Evolutionary conservation across 768 basidiomycete genomes (phyloP), one percentile per base, ranked within the genome.

Genomic region (Cyclocybe aegerita): DNA sequence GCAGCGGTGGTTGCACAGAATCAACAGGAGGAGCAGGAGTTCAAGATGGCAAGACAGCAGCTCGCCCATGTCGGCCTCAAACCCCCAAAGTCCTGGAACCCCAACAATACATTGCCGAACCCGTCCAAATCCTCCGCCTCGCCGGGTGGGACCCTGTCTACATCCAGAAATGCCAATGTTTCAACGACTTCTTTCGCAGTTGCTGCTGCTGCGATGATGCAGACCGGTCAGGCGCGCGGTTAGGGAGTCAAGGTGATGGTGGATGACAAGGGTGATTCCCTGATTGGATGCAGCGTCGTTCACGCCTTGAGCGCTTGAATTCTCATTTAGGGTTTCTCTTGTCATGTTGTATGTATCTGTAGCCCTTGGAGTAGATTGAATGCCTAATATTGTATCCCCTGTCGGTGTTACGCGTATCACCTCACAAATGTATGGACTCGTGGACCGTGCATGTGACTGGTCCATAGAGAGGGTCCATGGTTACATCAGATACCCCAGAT

Each of bases 1-100:
- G 90, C 90, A 4, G 88, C 85, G 4, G 65, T 88, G 38, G 68
- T 88, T 11, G 90, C 88, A n/a, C 86, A 90, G 70, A 88, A 80
- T 53, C 84, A 87, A 59, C 79, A 82, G 39, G 90, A 92, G 65
- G 90, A 92, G 63, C 72, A 78, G 54, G 90, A 92, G 62, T 92
- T 92, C 70, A 86, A 81, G 64, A 83, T 85, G 34, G 90, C 88
- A 37, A 80, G 90, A 9, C 83, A 86, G 70, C 85, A 88, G 65
- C 83, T 92, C 40, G 86, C 83, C 2, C 76, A 78, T 57, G 81
- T 92, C 49, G 88, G 85, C 53, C 64, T 91, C 46, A 83, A 82
- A 23, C 90, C 90, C 23, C 90, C 90, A 44, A 88, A 82, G 65
- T 75, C 83, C 2, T 91, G 88, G 88, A 82, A 80, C 60, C 71